These are phyloP conservation scores for Colletotrichum lupini DNA, from an alignment of 2,329 filamentous ascomycete genomes.

Conservation along the genomic window DNA sequence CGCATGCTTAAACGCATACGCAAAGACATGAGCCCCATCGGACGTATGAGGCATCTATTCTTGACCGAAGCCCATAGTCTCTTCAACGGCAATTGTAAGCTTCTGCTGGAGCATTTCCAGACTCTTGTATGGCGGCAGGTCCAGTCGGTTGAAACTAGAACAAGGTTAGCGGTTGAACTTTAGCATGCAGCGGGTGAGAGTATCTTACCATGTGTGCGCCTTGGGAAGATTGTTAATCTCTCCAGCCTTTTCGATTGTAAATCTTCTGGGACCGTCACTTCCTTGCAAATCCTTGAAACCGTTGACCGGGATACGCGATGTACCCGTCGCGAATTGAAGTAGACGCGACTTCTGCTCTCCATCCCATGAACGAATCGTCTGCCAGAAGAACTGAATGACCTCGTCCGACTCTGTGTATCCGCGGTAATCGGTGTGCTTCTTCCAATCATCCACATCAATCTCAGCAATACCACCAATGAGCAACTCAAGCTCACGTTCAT, in stretches of 20 bases:
- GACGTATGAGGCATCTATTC: constrained; percentile 69
- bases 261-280: constrained; percentile 92
- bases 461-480: constrained; percentile 99
- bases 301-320: constrained; percentile 97
- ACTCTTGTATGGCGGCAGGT: constrained; percentile 92
- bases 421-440: constrained; percentile 99
- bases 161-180: constrained; percentile 37
- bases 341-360: constrained; percentile 97
- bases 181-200: not conserved
- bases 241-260: constrained; percentile 98
- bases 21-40: not conserved
- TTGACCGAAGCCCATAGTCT: constrained; percentile 98
- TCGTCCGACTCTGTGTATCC: constrained; percentile 98
- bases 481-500: constrained; percentile 95
- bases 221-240: constrained; percentile 92
- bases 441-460: constrained; percentile 99
- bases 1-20: not conserved
- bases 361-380: constrained; percentile 96
- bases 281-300: constrained; percentile 99
- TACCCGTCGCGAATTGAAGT: constrained; percentile 96
- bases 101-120: constrained; percentile 88
- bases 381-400: constrained; percentile 99
- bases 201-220: constrained; percentile 92
- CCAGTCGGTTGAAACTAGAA: constrained; percentile 92
- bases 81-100: constrained; percentile 95